These are phyloP conservation scores for Ilex asprella DNA, from an alignment of 257 asterid genomes.

Conservation along the genomic window DNA sequence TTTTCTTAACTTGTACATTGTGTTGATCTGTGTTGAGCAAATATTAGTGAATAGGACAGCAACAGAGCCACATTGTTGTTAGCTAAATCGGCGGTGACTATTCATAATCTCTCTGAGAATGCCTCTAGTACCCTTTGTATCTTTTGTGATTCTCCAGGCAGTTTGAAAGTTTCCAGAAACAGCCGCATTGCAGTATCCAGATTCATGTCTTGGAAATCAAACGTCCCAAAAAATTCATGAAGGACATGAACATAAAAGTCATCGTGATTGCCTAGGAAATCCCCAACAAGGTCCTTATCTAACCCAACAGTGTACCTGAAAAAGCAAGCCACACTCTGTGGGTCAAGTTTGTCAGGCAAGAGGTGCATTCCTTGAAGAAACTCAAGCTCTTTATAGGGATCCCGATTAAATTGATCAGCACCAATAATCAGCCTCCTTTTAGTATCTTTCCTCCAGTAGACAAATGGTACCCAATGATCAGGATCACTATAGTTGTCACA, in stretches of 20 bases:
- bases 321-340: constrained; percentile 97
- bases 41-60: constrained; percentile 82
- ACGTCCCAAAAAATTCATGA: constrained; percentile 88
- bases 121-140: constrained; percentile 98
- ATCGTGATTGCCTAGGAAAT: constrained; percentile 96
- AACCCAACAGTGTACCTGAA: constrained; percentile 92
- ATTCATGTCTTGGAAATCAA: constrained; percentile 93
- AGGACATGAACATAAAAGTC: constrained; percentile 97
- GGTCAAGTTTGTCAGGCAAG: constrained; percentile 93
- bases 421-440: constrained; percentile 95
- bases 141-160: constrained; percentile 99
- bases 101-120: constrained; percentile 89
- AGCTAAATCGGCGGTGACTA: constrained; percentile 82
- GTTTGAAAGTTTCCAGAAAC: constrained; percentile 84
- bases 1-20: constrained; percentile 88
- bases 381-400: constrained; percentile 93
- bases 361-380: constrained; percentile 94
- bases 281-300: constrained; percentile 96
- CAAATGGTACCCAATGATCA: constrained; percentile 89
- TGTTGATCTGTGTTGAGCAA: constrained; percentile 97
- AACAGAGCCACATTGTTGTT: constrained; percentile 91
- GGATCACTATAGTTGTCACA: constrained; percentile 81
- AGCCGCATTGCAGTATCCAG: constrained; percentile 88
- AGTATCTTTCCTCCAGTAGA: constrained; percentile 71
- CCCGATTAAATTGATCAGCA: constrained; percentile 96